These are phyloP conservation scores for Drosera capensis DNA, from an alignment of 148 eudicot species.

Conservation along the genomic window DNA sequence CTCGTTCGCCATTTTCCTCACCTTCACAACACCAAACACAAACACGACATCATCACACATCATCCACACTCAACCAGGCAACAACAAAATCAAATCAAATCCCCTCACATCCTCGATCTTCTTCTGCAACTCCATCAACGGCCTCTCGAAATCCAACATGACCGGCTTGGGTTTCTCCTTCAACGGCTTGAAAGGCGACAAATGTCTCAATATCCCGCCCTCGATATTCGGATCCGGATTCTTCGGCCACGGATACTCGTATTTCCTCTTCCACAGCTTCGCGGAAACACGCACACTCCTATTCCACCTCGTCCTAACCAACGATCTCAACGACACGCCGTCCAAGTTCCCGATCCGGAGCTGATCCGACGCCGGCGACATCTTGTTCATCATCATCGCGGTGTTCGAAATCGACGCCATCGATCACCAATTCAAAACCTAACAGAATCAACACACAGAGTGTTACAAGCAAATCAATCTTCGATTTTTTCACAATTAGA, in stretches of 20 bases:
- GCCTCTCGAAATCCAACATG: slow-evolving; percentile 46
- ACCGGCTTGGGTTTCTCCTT: slow-evolving; percentile 73
- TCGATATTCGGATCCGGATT: slow-evolving; percentile 61
- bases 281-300: slow-evolving; percentile 26
- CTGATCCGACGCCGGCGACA: slow-evolving; percentile 49
- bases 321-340: slow-evolving; percentile 40
- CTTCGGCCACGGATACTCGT: slow-evolving; percentile 89
- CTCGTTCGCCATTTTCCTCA: slow-evolving; percentile 76
- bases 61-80: not conserved
- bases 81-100: not conserved
- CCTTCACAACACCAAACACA: slow-evolving; percentile 20
- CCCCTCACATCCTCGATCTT: slow-evolving; percentile 53
- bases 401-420: slow-evolving; percentile 41
- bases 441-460: not conserved
- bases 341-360: slow-evolving; percentile 38
- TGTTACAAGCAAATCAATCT: not conserved
- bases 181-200: slow-evolving; percentile 69
- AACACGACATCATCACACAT: not conserved
- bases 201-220: slow-evolving; percentile 55
- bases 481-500: not conserved
- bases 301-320: slow-evolving; percentile 41
- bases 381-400: slow-evolving; percentile 17
- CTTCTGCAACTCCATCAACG: slow-evolving; percentile 31
- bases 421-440: not conserved
- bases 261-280: slow-evolving; percentile 61